Evolutionary conservation across 768 basidiomycete species (phyloP), one percentile per base, ranked within the genome.

Genomic region (Coprinopsis cinerea): DNA sequence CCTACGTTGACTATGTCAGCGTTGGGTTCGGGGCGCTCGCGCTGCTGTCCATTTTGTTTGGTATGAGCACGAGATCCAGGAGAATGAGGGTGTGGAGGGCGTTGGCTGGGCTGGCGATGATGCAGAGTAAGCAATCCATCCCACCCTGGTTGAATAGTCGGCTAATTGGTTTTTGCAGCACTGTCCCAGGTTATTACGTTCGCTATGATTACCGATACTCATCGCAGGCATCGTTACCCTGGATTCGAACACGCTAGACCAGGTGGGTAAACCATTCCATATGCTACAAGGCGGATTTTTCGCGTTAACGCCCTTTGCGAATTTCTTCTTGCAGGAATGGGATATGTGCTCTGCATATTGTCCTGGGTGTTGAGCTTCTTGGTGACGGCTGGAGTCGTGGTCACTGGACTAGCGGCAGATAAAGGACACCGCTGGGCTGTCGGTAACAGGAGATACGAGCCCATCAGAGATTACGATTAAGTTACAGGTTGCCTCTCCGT

Each of bases 81-180:
- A 72, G 88, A 55, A 72, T 85, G 51, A 77, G 88, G 55, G 82
- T 88, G 26, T 90, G 88, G 88, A 79, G 76, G 60, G 82, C 78
- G 1, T 82, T 84, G 1, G 85, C 84, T 6, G 79, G 77, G 14
- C 63, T 90, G 9, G 68, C 86, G 11, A 63, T 79, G 14, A 57
- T 88, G 17, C 81, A 86, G 58, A 77, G 86, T 37, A 67, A 59
- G 49, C 5, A 3, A 14, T 5, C 53, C 48, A 24, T 17, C 32
- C 28, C 22, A 35, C 39, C 11, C 9, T 18, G 27, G 43, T 28
- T 34, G 10, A 37, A 5, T 10, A 36, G n/a, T 4, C 39, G 20
- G 11, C 39, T 45, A 35, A 52, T 3, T 41, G 43, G 32, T 24
- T 25, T 13, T 22, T 35, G 7, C 44, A 84, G 84, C 80, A n/a